Percentiles rank a stretch among this genome's conserved stretches.
phyloP scores from a whole-genome alignment of 192 early-diverging fungal species.

The Linnemannia exigua region DNA sequence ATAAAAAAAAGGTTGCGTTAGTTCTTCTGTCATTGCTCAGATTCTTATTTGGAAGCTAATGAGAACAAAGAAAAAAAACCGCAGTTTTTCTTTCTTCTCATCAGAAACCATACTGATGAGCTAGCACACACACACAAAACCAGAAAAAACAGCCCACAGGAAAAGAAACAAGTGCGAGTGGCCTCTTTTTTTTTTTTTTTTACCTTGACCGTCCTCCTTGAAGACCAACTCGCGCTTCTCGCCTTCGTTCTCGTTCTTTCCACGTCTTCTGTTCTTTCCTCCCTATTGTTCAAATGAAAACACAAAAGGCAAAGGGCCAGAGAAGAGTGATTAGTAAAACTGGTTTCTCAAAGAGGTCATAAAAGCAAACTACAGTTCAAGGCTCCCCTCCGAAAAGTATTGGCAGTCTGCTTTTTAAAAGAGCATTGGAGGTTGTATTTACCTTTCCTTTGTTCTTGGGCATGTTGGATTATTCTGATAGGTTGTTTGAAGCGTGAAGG shows the following conservation, averaged over 20 bases:
- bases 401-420: not conserved
- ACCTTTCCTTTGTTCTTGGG: constrained; percentile 99
- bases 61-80: not conserved
- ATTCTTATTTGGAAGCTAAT: not conserved
- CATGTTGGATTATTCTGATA: constrained; percentile 67
- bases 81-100: not conserved
- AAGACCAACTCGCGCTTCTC: constrained; percentile 98
- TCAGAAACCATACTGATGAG: not conserved
- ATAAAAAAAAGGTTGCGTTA: not conserved
- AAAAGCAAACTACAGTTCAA: not conserved
- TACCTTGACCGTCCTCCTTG: constrained; percentile 96
- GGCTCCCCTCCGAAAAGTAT: not conserved
- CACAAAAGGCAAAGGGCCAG: not conserved
- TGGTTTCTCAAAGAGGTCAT: not conserved
- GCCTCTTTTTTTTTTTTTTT: too few species aligned
- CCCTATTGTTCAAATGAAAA: constrained; percentile 62
- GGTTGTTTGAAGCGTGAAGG: not conserved
- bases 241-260: constrained; percentile 97
- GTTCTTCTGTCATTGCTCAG: not conserved
- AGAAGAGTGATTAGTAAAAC: not conserved
- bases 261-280: constrained; percentile 90
- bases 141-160: not conserved
- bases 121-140: too few species aligned
- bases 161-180: not conserved
- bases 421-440: constrained; percentile 25